A percentile compares a stretch with the other conserved stretches of the same genome.
Conservation (phyloP, 495 filamentous ascomycete species). For the Mytilinidion resinicola region DNA sequence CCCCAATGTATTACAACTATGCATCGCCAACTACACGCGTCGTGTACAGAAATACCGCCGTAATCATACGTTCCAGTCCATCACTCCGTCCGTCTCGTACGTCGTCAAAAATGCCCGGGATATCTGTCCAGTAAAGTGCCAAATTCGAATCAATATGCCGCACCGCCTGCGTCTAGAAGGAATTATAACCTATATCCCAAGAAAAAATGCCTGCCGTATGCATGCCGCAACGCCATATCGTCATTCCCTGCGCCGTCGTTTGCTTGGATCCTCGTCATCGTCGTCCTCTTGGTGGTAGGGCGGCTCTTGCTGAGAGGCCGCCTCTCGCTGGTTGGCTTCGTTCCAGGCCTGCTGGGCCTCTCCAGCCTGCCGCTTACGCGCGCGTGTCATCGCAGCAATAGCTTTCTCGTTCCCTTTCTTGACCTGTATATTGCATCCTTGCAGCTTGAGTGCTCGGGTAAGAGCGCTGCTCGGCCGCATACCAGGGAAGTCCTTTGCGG, state of each 20-base stretch:
- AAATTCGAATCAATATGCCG: neutral
- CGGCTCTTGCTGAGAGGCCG: conserved; percentile 17
- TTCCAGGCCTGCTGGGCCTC: neutral
- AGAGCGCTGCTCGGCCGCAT: conserved; percentile 71
- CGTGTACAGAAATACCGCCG: too few relatives aligned
- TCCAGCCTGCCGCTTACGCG: conserved; percentile 31
- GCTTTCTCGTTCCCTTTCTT: conserved; percentile 74
- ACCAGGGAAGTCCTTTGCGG: conserved; percentile 94
- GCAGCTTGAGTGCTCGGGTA: conserved; percentile 63
- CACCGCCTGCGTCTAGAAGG: conserved; percentile 1
- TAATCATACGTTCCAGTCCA: neutral
- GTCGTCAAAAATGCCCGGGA: neutral
- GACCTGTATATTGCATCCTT: conserved; percentile 71
- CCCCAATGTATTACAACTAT: neutral
- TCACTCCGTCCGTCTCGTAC: neutral
- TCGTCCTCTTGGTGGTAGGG: conserved; percentile 41
- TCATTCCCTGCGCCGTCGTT: conserved; percentile 27
- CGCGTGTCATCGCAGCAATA: conserved; percentile 3
- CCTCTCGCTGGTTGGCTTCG: conserved; percentile 8
- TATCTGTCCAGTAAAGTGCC: neutral
- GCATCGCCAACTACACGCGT: neutral
- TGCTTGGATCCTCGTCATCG: conserved; percentile 36
- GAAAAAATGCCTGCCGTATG: neutral
- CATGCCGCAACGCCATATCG: neutral
- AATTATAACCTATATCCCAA: neutral